Evolutionary conservation across 2,329 filamentous ascomycete species (phyloP).

Genomic region (Paecilomyces dactylethromorphus): DNA sequence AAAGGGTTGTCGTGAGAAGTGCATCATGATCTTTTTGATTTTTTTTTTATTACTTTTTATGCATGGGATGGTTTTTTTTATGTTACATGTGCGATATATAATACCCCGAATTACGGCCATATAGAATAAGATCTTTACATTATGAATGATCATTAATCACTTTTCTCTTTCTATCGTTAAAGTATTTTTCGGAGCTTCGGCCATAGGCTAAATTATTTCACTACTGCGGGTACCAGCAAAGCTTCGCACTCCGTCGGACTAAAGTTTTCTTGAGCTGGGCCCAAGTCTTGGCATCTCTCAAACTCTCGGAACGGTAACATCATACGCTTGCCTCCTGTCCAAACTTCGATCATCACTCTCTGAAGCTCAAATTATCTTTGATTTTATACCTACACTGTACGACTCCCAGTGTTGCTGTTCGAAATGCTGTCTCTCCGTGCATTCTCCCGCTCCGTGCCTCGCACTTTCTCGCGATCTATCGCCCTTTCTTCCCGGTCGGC

Average conservation of each 20-base stretch:
- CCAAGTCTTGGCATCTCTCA: constrained; percentile 14
- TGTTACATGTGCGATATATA: not conserved
- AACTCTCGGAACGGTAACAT: constrained; percentile 14
- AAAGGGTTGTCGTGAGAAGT: constrained; percentile 45
- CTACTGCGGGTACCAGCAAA: too few species aligned
- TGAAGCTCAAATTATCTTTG: not conserved
- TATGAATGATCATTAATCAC: not conserved
- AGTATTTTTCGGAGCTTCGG: too few species aligned
- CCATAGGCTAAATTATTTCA: too few species aligned
- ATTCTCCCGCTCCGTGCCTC: constrained; percentile 61
- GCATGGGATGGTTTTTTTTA: constrained; percentile 8
- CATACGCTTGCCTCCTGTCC: constrained; percentile 4
- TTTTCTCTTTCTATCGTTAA: not conserved
- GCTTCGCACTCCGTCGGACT: constrained; percentile 1
- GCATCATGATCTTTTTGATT: constrained; percentile 5
- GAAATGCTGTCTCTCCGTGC: constrained; percentile 66
- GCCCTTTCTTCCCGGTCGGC: constrained; percentile 41
- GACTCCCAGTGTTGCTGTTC: constrained; percentile 8
- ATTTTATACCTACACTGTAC: not conserved
- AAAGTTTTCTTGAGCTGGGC: constrained; percentile 1
- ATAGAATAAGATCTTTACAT: not conserved
- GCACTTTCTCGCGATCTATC: constrained; percentile 53
- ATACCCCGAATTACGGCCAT: not conserved
- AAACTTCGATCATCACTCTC: constrained; percentile 1
- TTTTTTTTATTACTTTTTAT: constrained; percentile 11